Evolutionary conservation across 805 yeast species (phyloP).

Genomic region (Pichia nanzhaoensis): DNA sequence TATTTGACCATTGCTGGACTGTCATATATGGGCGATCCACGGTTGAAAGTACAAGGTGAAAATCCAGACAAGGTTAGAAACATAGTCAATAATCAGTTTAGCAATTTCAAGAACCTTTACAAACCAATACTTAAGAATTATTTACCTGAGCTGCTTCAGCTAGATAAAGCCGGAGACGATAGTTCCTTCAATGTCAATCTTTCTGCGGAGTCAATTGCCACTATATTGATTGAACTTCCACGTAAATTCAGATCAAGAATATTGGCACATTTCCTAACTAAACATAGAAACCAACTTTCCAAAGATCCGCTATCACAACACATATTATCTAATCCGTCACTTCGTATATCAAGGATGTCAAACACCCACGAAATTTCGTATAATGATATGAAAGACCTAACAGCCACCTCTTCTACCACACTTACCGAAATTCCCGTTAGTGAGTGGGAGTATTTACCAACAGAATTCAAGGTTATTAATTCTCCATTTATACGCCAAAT

Average conservation of each 20-base stretch:
- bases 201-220: conserved; percentile 31
- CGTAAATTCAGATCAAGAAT: conserved; percentile 38
- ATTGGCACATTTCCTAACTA: conserved; percentile 22
- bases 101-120: conserved; percentile 64
- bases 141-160: conserved; percentile 29
- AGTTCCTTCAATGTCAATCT: conserved; percentile 24
- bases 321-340: conserved; percentile 12
- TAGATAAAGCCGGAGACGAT: conserved; percentile 8
- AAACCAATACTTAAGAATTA: conserved; percentile 50
- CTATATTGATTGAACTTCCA: conserved; percentile 46
- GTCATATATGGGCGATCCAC: conserved; percentile 85
- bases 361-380: background rate
- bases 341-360: background rate
- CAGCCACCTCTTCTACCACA: conserved; percentile 19
- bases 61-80: conserved; percentile 83
- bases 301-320: conserved; percentile 28
- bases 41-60: conserved; percentile 83
- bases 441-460: conserved; percentile 32
- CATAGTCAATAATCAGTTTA: conserved; percentile 73
- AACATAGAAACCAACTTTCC: conserved; percentile 18
- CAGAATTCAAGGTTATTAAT: conserved; percentile 13
- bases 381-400: conserved; percentile 4
- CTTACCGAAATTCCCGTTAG: conserved; percentile 20
- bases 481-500: conserved; percentile 1
- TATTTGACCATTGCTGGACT: conserved; percentile 72